phyloP scores from a whole-genome alignment of 2,329 filamentous ascomycete genomes.

The Pezicula neosporulosa region DNA sequence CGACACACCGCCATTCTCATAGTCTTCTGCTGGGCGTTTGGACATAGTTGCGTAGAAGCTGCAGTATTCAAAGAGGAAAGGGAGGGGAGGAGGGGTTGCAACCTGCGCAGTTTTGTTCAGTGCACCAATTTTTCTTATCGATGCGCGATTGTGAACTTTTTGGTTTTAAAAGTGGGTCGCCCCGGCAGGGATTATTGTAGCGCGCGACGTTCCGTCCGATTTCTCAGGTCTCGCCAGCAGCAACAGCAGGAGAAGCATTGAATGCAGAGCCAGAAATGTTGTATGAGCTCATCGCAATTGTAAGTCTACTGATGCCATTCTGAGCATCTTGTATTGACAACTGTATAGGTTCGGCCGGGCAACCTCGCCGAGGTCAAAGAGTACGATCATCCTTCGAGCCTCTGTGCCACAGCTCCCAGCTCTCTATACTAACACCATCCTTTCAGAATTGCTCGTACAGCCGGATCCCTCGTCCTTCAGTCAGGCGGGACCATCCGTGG shows the following conservation, averaged over 20 bases:
- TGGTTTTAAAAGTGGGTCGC: not conserved
- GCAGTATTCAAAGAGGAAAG: not conserved
- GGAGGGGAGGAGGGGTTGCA: slow-evolving; percentile 2
- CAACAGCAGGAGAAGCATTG: not conserved
- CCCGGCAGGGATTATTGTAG: not conserved
- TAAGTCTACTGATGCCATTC: slow-evolving; percentile 42
- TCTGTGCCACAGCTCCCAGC: not conserved
- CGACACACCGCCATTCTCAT: slow-evolving; percentile 41
- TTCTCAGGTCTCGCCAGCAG: not conserved
- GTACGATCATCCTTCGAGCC: slow-evolving; percentile 48
- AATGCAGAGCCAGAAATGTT: slow-evolving; percentile 60
- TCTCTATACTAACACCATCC: slow-evolving; percentile 4
- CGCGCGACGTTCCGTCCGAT: not conserved
- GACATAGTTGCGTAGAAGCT: slow-evolving; percentile 41
- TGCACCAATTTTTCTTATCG: slow-evolving; percentile 16
- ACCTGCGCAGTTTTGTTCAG: not conserved
- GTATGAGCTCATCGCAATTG: slow-evolving; percentile 96
- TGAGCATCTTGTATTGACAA: slow-evolving; percentile 13
- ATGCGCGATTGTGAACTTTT: not conserved
- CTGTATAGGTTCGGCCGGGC: slow-evolving; percentile 79
- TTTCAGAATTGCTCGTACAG: slow-evolving; percentile 77
- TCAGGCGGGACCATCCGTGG: slow-evolving; percentile 87
- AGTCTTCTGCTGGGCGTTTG: slow-evolving; percentile 53
- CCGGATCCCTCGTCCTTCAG: slow-evolving; percentile 78
- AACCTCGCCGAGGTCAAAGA: slow-evolving; percentile 91